A percentile compares a stretch with the other conserved stretches of the same genome.
Conservation (phyloP, 371 early-diverging fungal genomes). For the Rhizopus arrhizus region DNA sequence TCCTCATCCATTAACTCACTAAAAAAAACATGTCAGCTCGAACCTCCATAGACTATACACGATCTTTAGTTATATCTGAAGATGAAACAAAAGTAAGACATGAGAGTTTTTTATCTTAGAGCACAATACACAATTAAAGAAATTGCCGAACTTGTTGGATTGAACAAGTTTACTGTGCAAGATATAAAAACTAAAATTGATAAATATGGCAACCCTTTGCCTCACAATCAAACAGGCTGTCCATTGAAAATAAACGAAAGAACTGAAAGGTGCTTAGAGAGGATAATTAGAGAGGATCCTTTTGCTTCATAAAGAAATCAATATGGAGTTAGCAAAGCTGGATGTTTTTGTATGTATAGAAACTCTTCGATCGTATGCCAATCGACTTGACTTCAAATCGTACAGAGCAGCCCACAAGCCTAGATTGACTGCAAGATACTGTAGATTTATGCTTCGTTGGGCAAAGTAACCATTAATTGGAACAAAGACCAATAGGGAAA, state of each 20-base stretch:
- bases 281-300: not conserved
- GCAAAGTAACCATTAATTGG: not conserved
- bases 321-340: not conserved
- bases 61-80: not conserved
- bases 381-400: not conserved
- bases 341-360: not conserved
- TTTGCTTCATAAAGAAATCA: too few species aligned
- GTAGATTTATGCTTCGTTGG: too few species aligned
- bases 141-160: not conserved
- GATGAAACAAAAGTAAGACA: not conserved
- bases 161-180: not conserved
- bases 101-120: too few species aligned
- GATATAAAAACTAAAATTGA: not conserved
- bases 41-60: not conserved
- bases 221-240: not conserved
- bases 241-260: not conserved
- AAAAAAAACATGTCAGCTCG: not conserved
- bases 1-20: not conserved
- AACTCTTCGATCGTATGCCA: not conserved
- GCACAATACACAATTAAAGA: not conserved
- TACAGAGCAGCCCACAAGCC: too few species aligned
- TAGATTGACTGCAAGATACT: too few species aligned
- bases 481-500: conserved; percentile 1
- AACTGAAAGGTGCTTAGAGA: not conserved
- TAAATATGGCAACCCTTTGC: not conserved